A percentile compares a stretch with the other conserved stretches of the same genome.
These are phyloP conservation scores for Pestalotiopsis sp. DNA, from an alignment of 2,329 filamentous ascomycete species.

Conservation along the genomic window DNA sequence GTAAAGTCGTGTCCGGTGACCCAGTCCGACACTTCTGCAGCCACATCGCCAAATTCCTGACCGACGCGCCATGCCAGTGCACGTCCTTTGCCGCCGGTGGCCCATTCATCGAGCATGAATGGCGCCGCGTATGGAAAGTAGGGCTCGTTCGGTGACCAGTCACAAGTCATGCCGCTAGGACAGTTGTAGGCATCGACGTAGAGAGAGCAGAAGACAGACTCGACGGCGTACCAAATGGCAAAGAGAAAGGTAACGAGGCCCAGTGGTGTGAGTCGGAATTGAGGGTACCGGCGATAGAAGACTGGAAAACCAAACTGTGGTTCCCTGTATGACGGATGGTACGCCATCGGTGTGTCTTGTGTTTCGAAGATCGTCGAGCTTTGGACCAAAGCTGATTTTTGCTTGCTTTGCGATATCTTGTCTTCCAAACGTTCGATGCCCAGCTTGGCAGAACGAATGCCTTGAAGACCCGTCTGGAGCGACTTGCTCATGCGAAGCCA, in stretches of 20 bases:
- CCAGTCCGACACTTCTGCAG: slow-evolving; percentile 52
- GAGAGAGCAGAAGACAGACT: slow-evolving; percentile 53
- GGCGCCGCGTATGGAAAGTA: slow-evolving; percentile 63
- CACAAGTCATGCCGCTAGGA: slow-evolving; percentile 45
- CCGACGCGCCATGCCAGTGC: slow-evolving; percentile 34
- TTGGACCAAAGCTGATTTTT: slow-evolving; percentile 20
- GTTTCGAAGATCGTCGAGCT: slow-evolving; percentile 11
- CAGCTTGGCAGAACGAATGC: slow-evolving; percentile 57
- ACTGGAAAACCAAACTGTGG: slow-evolving; percentile 47
- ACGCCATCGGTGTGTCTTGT: slow-evolving; percentile 6
- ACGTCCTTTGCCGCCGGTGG: slow-evolving; percentile 54
- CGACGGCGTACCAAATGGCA: slow-evolving; percentile 56
- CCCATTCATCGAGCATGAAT: slow-evolving; percentile 65
- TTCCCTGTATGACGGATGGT: slow-evolving; percentile 20
- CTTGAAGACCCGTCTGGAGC: slow-evolving; percentile 52
- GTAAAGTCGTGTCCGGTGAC: slow-evolving; percentile 47
- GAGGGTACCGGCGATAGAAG: slow-evolving; percentile 47
- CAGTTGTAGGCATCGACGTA: slow-evolving; percentile 59
- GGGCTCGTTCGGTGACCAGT: slow-evolving; percentile 61
- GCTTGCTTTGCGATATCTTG: slow-evolving; percentile 46
- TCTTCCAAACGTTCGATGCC: slow-evolving; percentile 62
- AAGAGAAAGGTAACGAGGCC: slow-evolving; percentile 48
- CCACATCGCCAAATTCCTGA: slow-evolving; percentile 49
- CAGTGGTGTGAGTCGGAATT: slow-evolving; percentile 50
- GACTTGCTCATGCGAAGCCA: slow-evolving; percentile 54